Evolutionary conservation across 2,329 filamentous ascomycete genomes (phyloP).

Genomic region (Sphaerostilbella broomeana): DNA sequence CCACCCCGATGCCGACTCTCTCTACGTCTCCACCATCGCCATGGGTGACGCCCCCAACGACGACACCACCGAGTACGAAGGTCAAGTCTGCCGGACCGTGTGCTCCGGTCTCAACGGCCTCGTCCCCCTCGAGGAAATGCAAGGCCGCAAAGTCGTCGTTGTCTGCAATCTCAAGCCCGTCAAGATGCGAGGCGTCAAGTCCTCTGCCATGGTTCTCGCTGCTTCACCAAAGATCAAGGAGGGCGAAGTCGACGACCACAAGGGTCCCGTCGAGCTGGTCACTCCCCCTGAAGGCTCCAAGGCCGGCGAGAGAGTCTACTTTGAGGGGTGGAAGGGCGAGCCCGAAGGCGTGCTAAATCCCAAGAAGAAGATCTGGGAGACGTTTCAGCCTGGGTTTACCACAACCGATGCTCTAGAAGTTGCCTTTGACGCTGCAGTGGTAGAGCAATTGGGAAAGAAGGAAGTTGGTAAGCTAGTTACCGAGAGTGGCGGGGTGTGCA

Average conservation of each 20-base stretch:
- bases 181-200: conserved; percentile 88
- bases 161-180: conserved; percentile 98
- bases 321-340: conserved; percentile 90
- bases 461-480: conserved; percentile 66
- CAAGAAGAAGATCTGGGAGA: conserved; percentile 99
- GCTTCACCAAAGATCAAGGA: conserved; percentile 79
- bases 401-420: conserved; percentile 78
- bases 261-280: conserved; percentile 87
- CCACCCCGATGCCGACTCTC: conserved; percentile 93
- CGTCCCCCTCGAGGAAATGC: conserved; percentile 91
- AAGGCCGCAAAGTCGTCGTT: conserved; percentile 87
- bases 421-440: conserved; percentile 72
- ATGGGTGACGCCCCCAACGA: conserved; percentile 85
- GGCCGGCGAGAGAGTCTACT: conserved; percentile 83
- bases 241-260: conserved; percentile 79
- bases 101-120: conserved; percentile 95
- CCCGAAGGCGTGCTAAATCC: conserved; percentile 92
- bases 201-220: conserved; percentile 84
- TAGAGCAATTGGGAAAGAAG: conserved; percentile 69
- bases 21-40: conserved; percentile 92
- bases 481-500: conserved; percentile 71
- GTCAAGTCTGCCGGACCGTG: conserved; percentile 86
- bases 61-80: conserved; percentile 86
- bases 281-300: conserved; percentile 69
- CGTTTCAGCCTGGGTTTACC: conserved; percentile 90